Evolutionary conservation across 108 stramenopile genomes (phyloP).

Genomic region (Nannochloropsis salina): DNA sequence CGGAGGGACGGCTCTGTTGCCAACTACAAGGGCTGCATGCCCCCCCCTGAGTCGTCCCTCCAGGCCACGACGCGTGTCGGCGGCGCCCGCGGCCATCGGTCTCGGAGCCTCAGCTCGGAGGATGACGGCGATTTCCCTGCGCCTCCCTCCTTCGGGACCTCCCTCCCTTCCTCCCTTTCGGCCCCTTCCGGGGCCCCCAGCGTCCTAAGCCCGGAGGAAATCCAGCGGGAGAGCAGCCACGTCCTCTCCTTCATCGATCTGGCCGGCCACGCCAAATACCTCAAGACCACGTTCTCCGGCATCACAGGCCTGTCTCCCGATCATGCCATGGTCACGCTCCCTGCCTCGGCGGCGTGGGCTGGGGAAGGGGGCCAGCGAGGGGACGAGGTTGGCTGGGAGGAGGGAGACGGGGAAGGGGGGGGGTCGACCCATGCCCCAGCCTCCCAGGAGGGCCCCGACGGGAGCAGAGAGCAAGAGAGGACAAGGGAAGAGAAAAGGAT

Average conservation of each 20-base stretch:
- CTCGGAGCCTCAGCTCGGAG: slow-evolving; percentile 24
- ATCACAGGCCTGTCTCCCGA: slow-evolving; percentile 49
- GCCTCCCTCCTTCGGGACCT: slow-evolving; percentile 3
- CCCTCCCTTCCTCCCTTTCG: neutral
- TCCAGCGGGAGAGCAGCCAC: neutral
- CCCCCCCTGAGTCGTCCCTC: neutral
- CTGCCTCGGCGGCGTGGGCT: slow-evolving; percentile 35
- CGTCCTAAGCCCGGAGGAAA: neutral
- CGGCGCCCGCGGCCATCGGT: slow-evolving; percentile 30
- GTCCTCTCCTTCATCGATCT: slow-evolving; percentile 50
- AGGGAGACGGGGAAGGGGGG: neutral
- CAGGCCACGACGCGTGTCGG: slow-evolving; percentile 2
- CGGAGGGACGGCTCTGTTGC: neutral
- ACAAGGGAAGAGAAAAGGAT: too few species aligned
- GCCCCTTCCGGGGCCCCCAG: slow-evolving; percentile 16
- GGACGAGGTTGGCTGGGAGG: neutral
- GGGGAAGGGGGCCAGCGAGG: slow-evolving; percentile 19
- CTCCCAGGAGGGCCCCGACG: neutral
- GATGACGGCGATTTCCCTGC: neutral
- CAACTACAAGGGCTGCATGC: neutral
- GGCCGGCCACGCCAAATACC: slow-evolving; percentile 56
- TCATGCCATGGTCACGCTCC: slow-evolving; percentile 25
- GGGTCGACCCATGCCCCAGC: neutral
- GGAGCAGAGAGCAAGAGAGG: neutral
- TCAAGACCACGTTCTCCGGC: slow-evolving; percentile 55